Percentiles rank a stretch among this genome's conserved stretches.
Evolutionary conservation across 176 grass and related monocot species (phyloP).

Genomic region (Echinochloa phyllopogon): DNA sequence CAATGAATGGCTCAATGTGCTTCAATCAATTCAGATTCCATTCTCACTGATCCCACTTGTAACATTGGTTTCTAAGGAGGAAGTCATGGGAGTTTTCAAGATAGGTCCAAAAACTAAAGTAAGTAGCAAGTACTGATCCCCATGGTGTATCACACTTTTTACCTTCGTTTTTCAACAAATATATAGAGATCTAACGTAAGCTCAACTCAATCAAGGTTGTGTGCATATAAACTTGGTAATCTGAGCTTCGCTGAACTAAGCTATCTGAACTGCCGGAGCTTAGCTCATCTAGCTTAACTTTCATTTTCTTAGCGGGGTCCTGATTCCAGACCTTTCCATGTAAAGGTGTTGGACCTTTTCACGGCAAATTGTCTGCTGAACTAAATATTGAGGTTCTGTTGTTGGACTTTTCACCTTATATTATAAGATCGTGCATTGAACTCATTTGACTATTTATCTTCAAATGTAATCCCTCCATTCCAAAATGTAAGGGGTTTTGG

Average conservation of each 20-base stretch:
- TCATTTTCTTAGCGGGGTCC: background rate
- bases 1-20: conserved; percentile 94
- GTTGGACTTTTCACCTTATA: background rate
- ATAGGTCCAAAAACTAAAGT: conserved; percentile 68
- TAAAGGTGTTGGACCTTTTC: background rate
- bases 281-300: background rate
- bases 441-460: background rate
- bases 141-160: background rate
- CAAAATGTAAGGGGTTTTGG: no score
- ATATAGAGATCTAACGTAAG: background rate
- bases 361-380: background rate
- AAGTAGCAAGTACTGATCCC: conserved; percentile 22
- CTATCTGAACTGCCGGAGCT: background rate
- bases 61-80: conserved; percentile 81
- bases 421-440: background rate
- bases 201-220: background rate
- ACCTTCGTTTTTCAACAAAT: background rate
- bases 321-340: background rate
- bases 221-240: background rate
- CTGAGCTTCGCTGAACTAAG: background rate
- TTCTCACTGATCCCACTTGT: conserved; percentile 86
- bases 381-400: background rate
- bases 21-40: conserved; percentile 91
- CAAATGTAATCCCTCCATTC: no score
- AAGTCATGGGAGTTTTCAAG: conserved; percentile 86